Percentiles rank a stretch among this genome's conserved stretches.
These are phyloP conservation scores for Polytolypa hystricis DNA, from an alignment of 2,329 filamentous ascomycete species.

Conservation along the genomic window DNA sequence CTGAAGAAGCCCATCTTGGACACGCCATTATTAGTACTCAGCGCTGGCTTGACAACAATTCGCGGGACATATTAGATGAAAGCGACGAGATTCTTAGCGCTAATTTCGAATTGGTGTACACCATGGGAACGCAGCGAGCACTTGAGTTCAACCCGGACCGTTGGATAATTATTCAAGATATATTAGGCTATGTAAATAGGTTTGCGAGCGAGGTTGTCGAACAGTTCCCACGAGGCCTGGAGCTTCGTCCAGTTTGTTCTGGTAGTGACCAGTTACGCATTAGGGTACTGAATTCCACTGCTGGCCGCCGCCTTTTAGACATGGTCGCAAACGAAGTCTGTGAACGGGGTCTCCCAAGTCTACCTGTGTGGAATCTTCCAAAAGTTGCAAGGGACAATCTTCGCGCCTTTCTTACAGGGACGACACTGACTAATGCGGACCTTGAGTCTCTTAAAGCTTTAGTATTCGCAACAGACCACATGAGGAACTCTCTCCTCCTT, in stretches of 20 bases:
- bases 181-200: conserved; percentile 36
- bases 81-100: conserved; percentile 52
- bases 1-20: conserved; percentile 20
- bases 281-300: conserved; percentile 37
- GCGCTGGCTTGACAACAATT: conserved; percentile 33
- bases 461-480: conserved; percentile 33
- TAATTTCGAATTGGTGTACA: conserved; percentile 53
- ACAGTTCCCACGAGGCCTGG: conserved; percentile 4
- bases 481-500: conserved; percentile 17
- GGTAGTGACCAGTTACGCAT: conserved; percentile 38
- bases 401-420: conserved; percentile 36
- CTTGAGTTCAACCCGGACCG: conserved; percentile 44
- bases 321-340: conserved; percentile 30
- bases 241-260: background rate
- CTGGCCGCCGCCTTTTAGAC: conserved; percentile 17
- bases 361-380: conserved; percentile 34
- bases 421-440: conserved; percentile 23
- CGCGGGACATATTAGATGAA: conserved; percentile 52
- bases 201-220: conserved; percentile 2
- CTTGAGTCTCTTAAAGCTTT: conserved; percentile 33
- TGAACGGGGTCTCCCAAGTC: conserved; percentile 30
- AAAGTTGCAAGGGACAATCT: conserved; percentile 22
- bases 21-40: conserved; percentile 31
- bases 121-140: conserved; percentile 41
- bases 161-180: conserved; percentile 45